Conservation (phyloP, 2,329 filamentous ascomycete species). For the Zalaria obscura region DNA sequence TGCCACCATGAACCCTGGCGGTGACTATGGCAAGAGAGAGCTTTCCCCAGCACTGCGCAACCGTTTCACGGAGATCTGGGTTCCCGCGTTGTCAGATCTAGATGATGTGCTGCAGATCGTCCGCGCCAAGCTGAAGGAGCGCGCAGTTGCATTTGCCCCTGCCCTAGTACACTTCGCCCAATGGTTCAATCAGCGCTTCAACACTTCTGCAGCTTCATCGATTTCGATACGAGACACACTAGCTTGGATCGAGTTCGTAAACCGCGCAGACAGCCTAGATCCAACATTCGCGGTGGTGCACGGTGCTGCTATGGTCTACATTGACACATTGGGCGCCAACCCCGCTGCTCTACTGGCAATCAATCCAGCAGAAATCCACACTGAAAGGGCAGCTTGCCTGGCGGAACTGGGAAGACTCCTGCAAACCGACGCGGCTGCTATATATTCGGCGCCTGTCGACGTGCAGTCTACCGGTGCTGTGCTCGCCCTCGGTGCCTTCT, state of each 20-base stretch:
- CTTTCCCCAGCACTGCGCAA: conserved; percentile 89
- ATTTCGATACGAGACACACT: conserved; percentile 89
- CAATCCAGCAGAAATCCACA: conserved; percentile 51
- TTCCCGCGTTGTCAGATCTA: conserved; percentile 69
- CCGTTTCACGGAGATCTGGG: conserved; percentile 98
- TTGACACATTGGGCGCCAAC: conserved; percentile 90
- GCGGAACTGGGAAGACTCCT: conserved; percentile 56
- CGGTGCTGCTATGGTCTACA: conserved; percentile 87
- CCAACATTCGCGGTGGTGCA: conserved; percentile 44
- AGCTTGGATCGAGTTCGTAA: conserved; percentile 88
- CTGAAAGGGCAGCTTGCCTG: conserved; percentile 61
- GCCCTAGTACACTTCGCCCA: conserved; percentile 74
- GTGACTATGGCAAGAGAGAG: conserved; percentile 96
- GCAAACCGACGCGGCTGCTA: conserved; percentile 42
- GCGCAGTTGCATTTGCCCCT: conserved; percentile 43
- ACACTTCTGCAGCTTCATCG: conserved; percentile 59
- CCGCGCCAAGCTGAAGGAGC: conserved; percentile 49
- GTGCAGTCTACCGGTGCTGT: conserved; percentile 39
- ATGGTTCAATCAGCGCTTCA: conserved; percentile 76
- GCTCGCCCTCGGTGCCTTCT: conserved; percentile 63
- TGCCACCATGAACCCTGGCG: conserved; percentile 97
- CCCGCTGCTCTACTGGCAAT: conserved; percentile 74
- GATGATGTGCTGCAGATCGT: conserved; percentile 85
- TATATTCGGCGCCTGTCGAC: conserved; percentile 51
- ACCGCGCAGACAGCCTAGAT: conserved; percentile 28